Evolutionary conservation across 768 basidiomycete genomes (phyloP).

Genomic region (Kwoniella botswanensis): DNA sequence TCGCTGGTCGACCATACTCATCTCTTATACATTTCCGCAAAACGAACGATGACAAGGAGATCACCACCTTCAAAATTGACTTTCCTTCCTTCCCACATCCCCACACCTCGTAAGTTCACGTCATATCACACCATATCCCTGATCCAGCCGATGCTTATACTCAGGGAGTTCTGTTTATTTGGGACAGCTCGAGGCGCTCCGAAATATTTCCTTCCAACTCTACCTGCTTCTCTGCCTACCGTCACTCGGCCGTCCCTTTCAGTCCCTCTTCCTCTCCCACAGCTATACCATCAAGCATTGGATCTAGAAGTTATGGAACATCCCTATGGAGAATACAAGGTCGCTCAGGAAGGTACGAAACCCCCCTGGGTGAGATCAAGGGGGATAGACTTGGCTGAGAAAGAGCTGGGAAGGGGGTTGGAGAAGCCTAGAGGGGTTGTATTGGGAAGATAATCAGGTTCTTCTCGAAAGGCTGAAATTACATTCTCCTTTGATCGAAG

Average conservation of each 20-base stretch:
- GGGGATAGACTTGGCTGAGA: conserved; percentile 13
- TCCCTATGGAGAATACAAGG: not conserved
- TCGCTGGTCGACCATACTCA: not conserved
- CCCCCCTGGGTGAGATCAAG: conserved; percentile 19
- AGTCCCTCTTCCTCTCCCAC: not conserved
- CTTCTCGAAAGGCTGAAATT: not conserved
- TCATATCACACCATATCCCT: not conserved
- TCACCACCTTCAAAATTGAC: conserved; percentile 10
- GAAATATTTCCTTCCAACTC: conserved; percentile 5
- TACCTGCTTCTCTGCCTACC: not conserved
- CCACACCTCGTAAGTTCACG: conserved; percentile 7
- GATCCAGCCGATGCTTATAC: too few relatives aligned
- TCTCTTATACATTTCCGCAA: not conserved
- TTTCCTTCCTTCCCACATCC: conserved; percentile 11
- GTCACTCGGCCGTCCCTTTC: not conserved
- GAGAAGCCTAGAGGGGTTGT: not conserved
- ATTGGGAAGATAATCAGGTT: not conserved
- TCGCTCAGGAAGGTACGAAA: conserved; percentile 1
- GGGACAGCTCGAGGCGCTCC: conserved; percentile 5
- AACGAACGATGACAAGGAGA: conserved; percentile 1
- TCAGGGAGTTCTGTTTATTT: too few relatives aligned
- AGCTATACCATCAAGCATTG: not conserved
- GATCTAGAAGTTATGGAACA: not conserved
- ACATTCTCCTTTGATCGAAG: not conserved
- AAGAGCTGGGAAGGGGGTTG: conserved; percentile 11